Conservation (phyloP, 75 land plant species). For the Pinus tabuliformis region DNA sequence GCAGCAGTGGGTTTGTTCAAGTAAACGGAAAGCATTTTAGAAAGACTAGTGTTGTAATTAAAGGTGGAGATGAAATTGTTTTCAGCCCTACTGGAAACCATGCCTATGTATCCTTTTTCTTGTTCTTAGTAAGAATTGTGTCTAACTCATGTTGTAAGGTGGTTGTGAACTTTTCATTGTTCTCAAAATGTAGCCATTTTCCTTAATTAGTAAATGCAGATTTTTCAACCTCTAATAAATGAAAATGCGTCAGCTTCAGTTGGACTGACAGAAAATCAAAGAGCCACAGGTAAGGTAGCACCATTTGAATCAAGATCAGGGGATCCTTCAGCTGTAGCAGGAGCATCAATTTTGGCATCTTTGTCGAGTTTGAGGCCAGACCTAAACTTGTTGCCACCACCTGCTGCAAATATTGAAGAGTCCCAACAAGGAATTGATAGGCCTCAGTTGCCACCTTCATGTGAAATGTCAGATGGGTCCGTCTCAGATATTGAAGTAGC, state of each 20-base stretch:
- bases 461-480: conserved; percentile 34
- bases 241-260: conserved; percentile 24
- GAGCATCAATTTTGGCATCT: conserved; percentile 72
- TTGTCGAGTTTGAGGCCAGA: conserved; percentile 42
- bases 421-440: conserved; percentile 22
- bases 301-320: conserved; percentile 48
- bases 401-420: conserved; percentile 21
- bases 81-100: conserved; percentile 47
- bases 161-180: background rate
- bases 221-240: conserved; percentile 42
- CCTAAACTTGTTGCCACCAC: conserved; percentile 23
- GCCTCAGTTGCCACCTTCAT: conserved; percentile 29
- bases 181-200: background rate
- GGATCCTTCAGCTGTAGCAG: conserved; percentile 61
- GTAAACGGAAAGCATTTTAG: conserved; percentile 49
- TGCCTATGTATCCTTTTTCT: conserved; percentile 76
- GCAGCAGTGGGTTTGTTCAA: conserved; percentile 56
- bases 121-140: background rate
- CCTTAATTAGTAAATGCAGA: conserved; percentile 41
- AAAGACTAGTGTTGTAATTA: conserved; percentile 21
- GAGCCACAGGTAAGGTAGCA: conserved; percentile 21
- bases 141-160: background rate
- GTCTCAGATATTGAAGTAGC: conserved; percentile 28
- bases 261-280: conserved; percentile 36
- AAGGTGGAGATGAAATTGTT: conserved; percentile 70